Evolutionary conservation across 306 rosid genomes (phyloP), one percentile per base, ranked within the genome.

Genomic region (Mimosa bimucronata): DNA sequence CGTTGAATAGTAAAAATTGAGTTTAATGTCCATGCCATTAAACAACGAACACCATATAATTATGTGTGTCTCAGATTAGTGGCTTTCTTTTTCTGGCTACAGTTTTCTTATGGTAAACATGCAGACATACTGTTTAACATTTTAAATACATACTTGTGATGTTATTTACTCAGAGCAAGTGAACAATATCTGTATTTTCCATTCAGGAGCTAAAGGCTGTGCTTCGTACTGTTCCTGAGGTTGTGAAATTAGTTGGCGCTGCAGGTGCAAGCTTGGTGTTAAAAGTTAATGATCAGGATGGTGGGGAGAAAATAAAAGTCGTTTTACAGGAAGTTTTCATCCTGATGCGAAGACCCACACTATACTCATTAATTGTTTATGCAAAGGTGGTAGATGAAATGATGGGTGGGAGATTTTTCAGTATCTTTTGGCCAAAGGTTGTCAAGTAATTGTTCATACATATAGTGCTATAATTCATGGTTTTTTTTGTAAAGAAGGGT

Each of bases 161-260:
- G 40, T 40, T 34, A 77, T 79, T 84, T 52, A 64, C 79, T 67
- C 19, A 6, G 77, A 44, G 52, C 31, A 38, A 80, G 42, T 83
- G 46, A 60, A 21, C 28, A 74, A 73, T 77, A 53, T 83, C 66
- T 46, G 10, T 74, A 46, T 78, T 57, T 84, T 82, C 18, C 76
- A 26, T 81, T 29, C 86, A 95, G 98, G 98, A 95, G 87, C 92
- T 95, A 18, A 92, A 90, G 83, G 85, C 74, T 68, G 95, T 93
- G 75, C 86, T 95, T 88, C 87, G 28, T 74, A 48, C 83, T 53
- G 89, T 90, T 84, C 98, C 98, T 46, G 98, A 95, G 89, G 84
- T 90, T 82, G 88, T 76, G 7, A 88, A 87, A 77, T 82, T 95
- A 75, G 83, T 95, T 76, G 97, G 97, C 46, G 75, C 81, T 79